Evolutionary conservation across 1,284 basidiomycete species (phyloP).

Genomic region (Peniophora sp.): DNA sequence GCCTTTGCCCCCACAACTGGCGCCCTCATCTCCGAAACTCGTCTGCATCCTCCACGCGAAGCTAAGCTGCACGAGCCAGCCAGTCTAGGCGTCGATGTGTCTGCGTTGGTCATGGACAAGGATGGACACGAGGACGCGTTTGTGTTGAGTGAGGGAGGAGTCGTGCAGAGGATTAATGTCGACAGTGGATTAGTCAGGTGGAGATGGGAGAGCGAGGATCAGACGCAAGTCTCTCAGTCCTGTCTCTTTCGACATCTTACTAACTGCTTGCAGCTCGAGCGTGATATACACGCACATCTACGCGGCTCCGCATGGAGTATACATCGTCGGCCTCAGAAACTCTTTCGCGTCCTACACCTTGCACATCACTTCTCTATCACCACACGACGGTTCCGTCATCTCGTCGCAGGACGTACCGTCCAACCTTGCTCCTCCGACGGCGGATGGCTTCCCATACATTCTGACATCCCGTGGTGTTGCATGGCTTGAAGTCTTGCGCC

Average conservation of each 20-base stretch:
- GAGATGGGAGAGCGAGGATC: conserved; percentile 59
- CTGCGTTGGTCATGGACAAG: conserved; percentile 17
- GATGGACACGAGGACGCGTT: conserved; percentile 33
- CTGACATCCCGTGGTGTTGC: conserved; percentile 25
- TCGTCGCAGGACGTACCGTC: conserved; percentile 35
- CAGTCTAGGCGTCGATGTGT: conserved; percentile 35
- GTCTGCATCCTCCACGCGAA: conserved; percentile 39
- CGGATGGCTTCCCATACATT: conserved; percentile 4
- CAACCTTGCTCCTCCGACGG: conserved; percentile 10
- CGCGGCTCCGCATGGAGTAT: conserved; percentile 44
- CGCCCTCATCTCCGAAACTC: conserved; percentile 59
- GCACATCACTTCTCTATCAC: conserved; percentile 52
- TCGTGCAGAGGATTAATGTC: conserved; percentile 40
- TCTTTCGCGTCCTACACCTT: conserved; percentile 57
- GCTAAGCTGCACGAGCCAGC: conserved; percentile 44
- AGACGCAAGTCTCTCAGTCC: conserved; percentile 36
- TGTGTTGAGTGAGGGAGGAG: conserved; percentile 54
- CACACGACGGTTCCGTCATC: conserved; percentile 47
- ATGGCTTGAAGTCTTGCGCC: conserved; percentile 62
- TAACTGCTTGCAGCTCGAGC: conserved; percentile 32
- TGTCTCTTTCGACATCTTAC: background rate
- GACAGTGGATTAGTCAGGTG: conserved; percentile 44
- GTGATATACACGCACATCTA: conserved; percentile 59
- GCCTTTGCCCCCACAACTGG: conserved; percentile 64
- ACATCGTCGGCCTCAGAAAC: conserved; percentile 63